Evolutionary conservation across 208 protist genomes (phyloP), one percentile per base, ranked within the genome.

Genomic region (Plasmodiophora brassicae): DNA sequence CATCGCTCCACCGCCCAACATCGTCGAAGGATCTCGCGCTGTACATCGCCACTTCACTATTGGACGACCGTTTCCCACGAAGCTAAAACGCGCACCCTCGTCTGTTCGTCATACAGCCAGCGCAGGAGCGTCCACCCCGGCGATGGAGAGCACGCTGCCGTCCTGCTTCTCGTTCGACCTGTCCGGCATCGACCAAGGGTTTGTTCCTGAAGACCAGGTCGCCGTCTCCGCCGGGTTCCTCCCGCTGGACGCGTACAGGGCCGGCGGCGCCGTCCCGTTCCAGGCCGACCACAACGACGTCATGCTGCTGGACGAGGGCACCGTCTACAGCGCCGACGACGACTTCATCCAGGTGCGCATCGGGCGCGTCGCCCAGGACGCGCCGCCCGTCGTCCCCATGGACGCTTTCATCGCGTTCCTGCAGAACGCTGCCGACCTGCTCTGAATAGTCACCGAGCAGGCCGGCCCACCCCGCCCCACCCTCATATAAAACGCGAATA

Each of bases 381-480:
- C n/a, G 65, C 32, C 25, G 20, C 20, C 25, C 50, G 50, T 28
- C 25, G 25, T 57, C 25, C 50, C 50, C 50, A 25, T 25, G 20
- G 50, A 78, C n/a, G 65, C 65, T n/a, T 78, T 78, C 65, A 78
- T 78, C 5, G 5, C 10, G 10, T 78, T 78, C n/a, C n/a, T 78
- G 65, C 5, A 78, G 14, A 78, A 14, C 32, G 65, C 65, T 14
- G 32, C 65, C 14, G 20, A 36, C n/a, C 65, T 78, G 5, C 41
- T 78, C 65, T 78, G n/a, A 32, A 32, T 78, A 44, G 20, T 5
- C 65, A 38, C 14, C 65, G 41, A n/a, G n/a, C n/a, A n/a, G n/a
- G n/a, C n/a, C n/a, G n/a, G n/a, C n/a, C n/a, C 41, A 78, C n/a
- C 25, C 14, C 50, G 14, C 50, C 14, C 25, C 25, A 57, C 50